Conservation (phyloP, 345 rosid species). For the Linum trigynum region DNA sequence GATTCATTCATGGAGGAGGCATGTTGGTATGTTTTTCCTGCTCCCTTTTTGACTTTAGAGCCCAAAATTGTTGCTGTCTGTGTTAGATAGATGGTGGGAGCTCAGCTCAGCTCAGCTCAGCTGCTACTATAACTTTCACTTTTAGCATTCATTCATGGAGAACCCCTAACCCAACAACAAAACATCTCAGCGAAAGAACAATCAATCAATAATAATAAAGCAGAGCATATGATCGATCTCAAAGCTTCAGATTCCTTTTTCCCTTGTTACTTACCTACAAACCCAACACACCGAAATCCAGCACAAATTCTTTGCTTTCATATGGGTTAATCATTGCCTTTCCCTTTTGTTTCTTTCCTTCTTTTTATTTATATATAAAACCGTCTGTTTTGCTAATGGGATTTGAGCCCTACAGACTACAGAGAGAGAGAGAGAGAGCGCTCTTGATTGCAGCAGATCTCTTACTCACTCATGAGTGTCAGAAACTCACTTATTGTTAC, state of each 20-base stretch:
- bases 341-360: not conserved
- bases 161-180: too few relatives aligned
- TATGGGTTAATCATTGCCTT: conserved; percentile 19
- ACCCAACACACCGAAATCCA: conserved; percentile 1
- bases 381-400: conserved; percentile 16
- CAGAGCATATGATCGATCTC: conserved; percentile 13
- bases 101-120: too few relatives aligned
- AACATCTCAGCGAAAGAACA: too few relatives aligned
- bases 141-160: too few relatives aligned
- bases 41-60: conserved; percentile 41
- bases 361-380: too few relatives aligned
- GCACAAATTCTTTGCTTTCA: conserved; percentile 6
- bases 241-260: conserved; percentile 12
- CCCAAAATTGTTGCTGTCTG: conserved; percentile 28
- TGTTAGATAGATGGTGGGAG: not conserved
- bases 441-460: too few relatives aligned
- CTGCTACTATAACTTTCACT: too few relatives aligned
- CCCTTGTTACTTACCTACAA: not conserved
- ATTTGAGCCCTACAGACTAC: conserved; percentile 16
- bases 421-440: too few relatives aligned
- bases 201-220: too few relatives aligned
- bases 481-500: too few relatives aligned
- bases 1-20: conserved; percentile 15
- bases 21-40: conserved; percentile 28
- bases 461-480: too few relatives aligned